phyloP scores from a whole-genome alignment of 1,284 basidiomycete species.

The Leccinum pallidistipes region DNA sequence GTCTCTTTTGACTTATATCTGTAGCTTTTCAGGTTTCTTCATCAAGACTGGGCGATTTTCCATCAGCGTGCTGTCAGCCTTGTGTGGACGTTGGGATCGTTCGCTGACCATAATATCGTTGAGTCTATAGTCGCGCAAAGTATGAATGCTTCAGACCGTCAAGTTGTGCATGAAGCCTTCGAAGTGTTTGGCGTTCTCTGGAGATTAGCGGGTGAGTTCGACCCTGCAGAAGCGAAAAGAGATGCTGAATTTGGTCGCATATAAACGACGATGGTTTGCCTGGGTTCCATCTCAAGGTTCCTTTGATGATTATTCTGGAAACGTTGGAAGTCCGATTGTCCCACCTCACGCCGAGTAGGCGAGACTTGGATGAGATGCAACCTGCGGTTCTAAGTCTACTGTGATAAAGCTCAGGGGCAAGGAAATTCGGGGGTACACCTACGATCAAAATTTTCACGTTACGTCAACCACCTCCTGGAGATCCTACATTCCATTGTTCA shows the following conservation, averaged over 20 bases:
- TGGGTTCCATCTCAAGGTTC: conserved; percentile 79
- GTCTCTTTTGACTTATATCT: conserved; percentile 10
- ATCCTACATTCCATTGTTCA: conserved; percentile 74
- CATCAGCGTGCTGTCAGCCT: conserved; percentile 81
- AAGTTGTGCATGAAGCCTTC: conserved; percentile 61
- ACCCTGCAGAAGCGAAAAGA: background rate
- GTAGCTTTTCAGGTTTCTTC: conserved; percentile 68
- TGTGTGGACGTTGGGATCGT: conserved; percentile 82
- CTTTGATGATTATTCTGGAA: conserved; percentile 87
- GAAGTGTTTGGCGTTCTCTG: conserved; percentile 93
- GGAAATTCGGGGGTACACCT: conserved; percentile 65
- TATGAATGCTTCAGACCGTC: conserved; percentile 54
- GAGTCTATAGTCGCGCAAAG: conserved; percentile 75
- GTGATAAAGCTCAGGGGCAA: conserved; percentile 58
- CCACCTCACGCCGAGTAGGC: conserved; percentile 70
- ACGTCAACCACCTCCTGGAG: conserved; percentile 70
- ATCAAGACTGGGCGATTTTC: conserved; percentile 65
- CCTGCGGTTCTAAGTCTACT: conserved; percentile 70
- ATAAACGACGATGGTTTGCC: conserved; percentile 84
- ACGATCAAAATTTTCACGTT: conserved; percentile 72
- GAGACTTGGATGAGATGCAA: conserved; percentile 97
- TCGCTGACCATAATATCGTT: conserved; percentile 62
- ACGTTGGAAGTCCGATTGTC: conserved; percentile 74
- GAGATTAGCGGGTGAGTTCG: conserved; percentile 77
- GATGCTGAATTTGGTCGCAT: conserved; percentile 9